These are phyloP conservation scores for Hansfordia pulvinata DNA, from an alignment of 2,329 filamentous ascomycete genomes.

Conservation along the genomic window DNA sequence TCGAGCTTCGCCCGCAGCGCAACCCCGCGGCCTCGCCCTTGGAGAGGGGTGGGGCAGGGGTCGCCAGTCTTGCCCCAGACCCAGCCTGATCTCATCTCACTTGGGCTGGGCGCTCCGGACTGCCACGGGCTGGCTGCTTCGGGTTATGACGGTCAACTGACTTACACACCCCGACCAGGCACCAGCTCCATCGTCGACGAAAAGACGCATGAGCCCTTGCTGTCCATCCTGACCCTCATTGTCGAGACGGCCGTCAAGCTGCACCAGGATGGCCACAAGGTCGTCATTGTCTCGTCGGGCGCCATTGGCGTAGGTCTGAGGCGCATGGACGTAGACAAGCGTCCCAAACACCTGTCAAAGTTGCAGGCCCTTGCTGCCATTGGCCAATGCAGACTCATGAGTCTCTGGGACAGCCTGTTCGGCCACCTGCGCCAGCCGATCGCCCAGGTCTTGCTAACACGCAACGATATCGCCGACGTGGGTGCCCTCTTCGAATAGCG, in stretches of 20 bases:
- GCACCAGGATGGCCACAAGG: constrained; percentile 79
- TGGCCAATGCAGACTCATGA: constrained; percentile 89
- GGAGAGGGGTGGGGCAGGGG: too few relatives aligned
- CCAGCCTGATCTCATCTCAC: too few relatives aligned
- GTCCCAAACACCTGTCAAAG: constrained; percentile 81
- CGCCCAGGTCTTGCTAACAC: constrained; percentile 84
- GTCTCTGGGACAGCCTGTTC: constrained; percentile 90
- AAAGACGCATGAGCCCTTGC: constrained; percentile 79
- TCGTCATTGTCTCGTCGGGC: constrained; percentile 92
- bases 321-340: constrained; percentile 75
- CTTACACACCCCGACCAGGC: constrained; percentile 36
- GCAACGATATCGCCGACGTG: constrained; percentile 93
- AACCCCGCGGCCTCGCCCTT: too few relatives aligned
- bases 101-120: too few relatives aligned
- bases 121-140: too few relatives aligned
- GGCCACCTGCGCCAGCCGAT: constrained; percentile 78
- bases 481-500: constrained; percentile 14
- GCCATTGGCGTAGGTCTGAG: constrained; percentile 89
- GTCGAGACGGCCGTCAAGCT: constrained; percentile 87
- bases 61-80: too few relatives aligned
- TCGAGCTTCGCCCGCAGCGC: too few relatives aligned
- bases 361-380: constrained; percentile 92
- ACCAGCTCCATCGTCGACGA: constrained; percentile 99
- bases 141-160: constrained; percentile 1
- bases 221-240: constrained; percentile 82